Evolutionary conservation across 2,329 filamentous ascomycete genomes (phyloP), one percentile per base, ranked within the genome.

Genomic region (Apiospora marii): DNA sequence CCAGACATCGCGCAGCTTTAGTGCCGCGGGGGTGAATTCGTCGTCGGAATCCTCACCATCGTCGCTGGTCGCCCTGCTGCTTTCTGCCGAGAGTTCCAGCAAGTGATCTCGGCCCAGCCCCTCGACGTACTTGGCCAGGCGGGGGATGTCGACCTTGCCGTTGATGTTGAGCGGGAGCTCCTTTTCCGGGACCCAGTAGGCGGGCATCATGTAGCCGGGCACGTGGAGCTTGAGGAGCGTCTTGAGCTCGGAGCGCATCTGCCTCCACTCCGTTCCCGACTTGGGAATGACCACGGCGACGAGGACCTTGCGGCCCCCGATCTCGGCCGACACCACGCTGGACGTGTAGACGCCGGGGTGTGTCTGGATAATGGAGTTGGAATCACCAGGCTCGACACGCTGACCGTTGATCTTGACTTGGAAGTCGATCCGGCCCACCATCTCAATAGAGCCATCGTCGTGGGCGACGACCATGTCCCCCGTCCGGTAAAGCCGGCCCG

Each of bases 371-470:
- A 64, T 41, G 24, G 58, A 80, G 79, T 84, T 87, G 68, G 84
- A 84, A 22, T 46, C 86, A 16, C 82, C 85, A 70, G 84, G 78
- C 78, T 83, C 88, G 74, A 85, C 79, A 73, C 85, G 74, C 69
- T 81, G 86, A 61, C 88, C 88, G 46, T 84, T 82, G 34, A 87
- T 78, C 76, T 87, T 88, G 68, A 87, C 81, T 75, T 87, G 85
- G 1, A 81, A 82, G 75, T 87, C 85, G 72, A 84, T 84, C 61
- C 86, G 81, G 68, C 85, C 86, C 68, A 85, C 71, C 68, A 78
- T 81, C 4, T 77, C 67, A 27, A 83, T 75, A 37, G 44, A 68
- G 12, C 79, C 78, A 69, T 81, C 74, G 3, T 73, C 71, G 51
- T 77, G 69, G 22, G 80, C 79, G 24, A 73, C 73, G 16, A 74